Evolutionary conservation across 441 rosid species (phyloP), one percentile per base, ranked within the genome.

Genomic region (Adansonia grandidieri): DNA sequence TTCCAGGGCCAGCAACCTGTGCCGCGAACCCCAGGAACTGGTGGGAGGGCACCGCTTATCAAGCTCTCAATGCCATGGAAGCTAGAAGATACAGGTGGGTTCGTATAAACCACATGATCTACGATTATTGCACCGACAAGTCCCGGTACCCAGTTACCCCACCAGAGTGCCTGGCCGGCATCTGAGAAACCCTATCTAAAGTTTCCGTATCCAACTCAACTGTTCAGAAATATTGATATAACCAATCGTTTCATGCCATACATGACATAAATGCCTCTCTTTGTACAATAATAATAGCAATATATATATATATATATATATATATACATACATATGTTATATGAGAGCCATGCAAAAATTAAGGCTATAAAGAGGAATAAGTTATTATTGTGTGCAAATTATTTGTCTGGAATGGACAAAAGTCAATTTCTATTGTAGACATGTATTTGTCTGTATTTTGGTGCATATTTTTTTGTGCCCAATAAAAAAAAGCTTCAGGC

Each of bases 51-150:
- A 68, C 60, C 1, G 77, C 82, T 60, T 89, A 85, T 74, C 88
- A 87, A 48, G 83, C 83, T 51, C 89, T 90, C 13, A 83, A 74
- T 67, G 84, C 91, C 61, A n/a, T 80, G 2, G 90, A 90, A 81
- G 88, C 91, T 68, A 78, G 90, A 76, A 79, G 82, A 72, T 90
- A 89, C 85, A 86, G 87, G 54, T 90, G 94, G 92, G 94, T 90
- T 79, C 86, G 92, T 73, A 67, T 85, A 53, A 90, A 89, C 86
- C 91, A 89, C 83, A 86, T 90, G 92, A 87, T 89, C 78, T 90
- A 90, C 69, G 91, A 90, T 70, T 90, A 90, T 79, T 90, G 92
- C 78, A 82, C 83, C 13, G 94, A 90, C 72, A 80, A 82, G 81
- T 84, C 89, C 28, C 82, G 94, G 53, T 86, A 78, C 86, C 92